Percentiles rank a stretch among this genome's conserved stretches.
Evolutionary conservation across 805 yeast species (phyloP).

Genomic region (Metschnikowia cubensis): DNA sequence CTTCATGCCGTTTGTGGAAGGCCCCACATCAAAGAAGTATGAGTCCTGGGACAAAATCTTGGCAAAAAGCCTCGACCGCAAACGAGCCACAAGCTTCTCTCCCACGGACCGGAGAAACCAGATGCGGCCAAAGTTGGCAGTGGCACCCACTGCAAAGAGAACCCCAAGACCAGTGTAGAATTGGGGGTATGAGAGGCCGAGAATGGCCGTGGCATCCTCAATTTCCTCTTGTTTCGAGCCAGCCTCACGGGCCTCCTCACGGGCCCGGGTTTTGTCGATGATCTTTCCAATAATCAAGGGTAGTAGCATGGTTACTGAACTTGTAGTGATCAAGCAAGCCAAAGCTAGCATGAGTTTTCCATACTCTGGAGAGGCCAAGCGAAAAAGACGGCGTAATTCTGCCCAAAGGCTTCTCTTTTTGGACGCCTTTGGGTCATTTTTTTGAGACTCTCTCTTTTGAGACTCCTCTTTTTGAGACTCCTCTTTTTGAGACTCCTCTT

Average conservation of each 20-base stretch:
- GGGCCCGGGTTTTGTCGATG: slow-evolving; percentile 60
- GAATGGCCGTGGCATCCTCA: slow-evolving; percentile 18
- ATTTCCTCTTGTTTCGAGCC: background rate
- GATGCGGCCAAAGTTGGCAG: slow-evolving; percentile 79
- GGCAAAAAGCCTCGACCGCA: slow-evolving; percentile 72
- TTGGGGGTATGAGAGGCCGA: slow-evolving; percentile 58
- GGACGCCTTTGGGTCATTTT: background rate
- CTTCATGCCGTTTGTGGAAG: slow-evolving; percentile 45
- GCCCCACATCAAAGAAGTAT: slow-evolving; percentile 80
- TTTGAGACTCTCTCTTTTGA: no score
- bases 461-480: background rate
- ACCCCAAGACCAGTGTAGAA: slow-evolving; percentile 62
- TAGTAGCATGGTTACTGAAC: slow-evolving; percentile 74
- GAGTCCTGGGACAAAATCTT: slow-evolving; percentile 83
- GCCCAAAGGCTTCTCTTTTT: slow-evolving; percentile 6
- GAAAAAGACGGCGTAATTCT: slow-evolving; percentile 13
- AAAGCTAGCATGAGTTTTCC: slow-evolving; percentile 47
- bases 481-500: no score
- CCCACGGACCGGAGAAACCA: slow-evolving; percentile 73
- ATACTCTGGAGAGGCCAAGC: slow-evolving; percentile 18
- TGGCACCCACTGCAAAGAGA: slow-evolving; percentile 67
- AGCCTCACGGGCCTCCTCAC: slow-evolving; percentile 16
- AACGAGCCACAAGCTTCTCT: slow-evolving; percentile 79
- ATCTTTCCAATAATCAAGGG: slow-evolving; percentile 86
- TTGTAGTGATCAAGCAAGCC: slow-evolving; percentile 58